Percentiles rank a stretch among this genome's conserved stretches.
These are phyloP conservation scores for Fabrea salina DNA, from an alignment of 169 alveolate species.

Conservation along the genomic window DNA sequence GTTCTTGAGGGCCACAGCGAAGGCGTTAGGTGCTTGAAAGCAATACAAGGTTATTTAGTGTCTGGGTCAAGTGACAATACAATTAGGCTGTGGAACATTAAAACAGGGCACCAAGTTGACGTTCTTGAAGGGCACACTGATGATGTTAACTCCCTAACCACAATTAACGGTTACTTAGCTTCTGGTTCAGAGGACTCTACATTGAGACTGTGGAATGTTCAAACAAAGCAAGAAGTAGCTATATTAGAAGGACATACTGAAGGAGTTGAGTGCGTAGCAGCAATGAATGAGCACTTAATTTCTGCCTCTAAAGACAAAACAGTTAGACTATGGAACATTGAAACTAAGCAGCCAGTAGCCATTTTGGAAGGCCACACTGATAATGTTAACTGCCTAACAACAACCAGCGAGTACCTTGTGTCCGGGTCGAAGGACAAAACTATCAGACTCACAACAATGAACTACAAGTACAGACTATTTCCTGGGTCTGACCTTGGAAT, in stretches of 20 bases:
- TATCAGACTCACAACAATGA: not conserved
- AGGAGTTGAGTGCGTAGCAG: not conserved
- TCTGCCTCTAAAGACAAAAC: not conserved
- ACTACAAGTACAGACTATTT: not conserved
- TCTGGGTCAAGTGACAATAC: conserved; percentile 9
- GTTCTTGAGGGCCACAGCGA: not conserved
- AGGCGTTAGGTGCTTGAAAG: not conserved
- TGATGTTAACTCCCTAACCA: not conserved
- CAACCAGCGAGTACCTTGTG: not conserved
- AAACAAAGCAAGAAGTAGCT: not conserved
- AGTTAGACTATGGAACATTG: not conserved
- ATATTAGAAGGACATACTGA: not conserved
- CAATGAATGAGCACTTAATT: not conserved
- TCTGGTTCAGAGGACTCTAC: conserved; percentile 1
- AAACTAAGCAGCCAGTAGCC: not conserved
- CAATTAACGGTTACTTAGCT: not conserved
- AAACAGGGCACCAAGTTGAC: not conserved
- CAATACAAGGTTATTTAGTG: not conserved
- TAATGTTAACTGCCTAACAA: not conserved
- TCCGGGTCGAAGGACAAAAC: conserved; percentile 17
- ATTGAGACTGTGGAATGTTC: not conserved
- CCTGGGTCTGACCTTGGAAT: not conserved
- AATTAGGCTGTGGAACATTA: not conserved
- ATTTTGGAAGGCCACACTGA: conserved; percentile 12
- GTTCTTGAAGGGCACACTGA: conserved; percentile 8